Base-by-base conservation (phyloP, 2,329 filamentous ascomycete species). In the Cucurbitaria berberidis region DNA sequence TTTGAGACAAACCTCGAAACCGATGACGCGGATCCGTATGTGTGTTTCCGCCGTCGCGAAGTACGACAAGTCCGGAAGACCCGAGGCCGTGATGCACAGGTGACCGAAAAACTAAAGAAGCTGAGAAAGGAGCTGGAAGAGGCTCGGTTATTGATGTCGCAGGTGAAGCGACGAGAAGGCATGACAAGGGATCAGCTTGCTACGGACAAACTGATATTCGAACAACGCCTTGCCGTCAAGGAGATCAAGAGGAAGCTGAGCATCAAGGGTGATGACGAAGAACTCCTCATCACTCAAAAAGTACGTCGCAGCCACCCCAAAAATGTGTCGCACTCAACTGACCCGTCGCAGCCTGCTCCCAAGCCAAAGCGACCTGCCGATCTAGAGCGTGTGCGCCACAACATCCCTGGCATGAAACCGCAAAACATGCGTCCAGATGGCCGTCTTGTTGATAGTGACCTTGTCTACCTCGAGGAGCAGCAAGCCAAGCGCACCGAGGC, bases 21-120 rank as follows among this genome's bases (percentile, higher is more conserved):
- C 56, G 95, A 99, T 75, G 95, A 99, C 73, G 86, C 90, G 67
- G 95, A 99, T 77, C 95, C 95, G 43, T 99, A 96, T 78, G 93
- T 99, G 68, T 99, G 95, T 78, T 99, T 99, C 84, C 87, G 95
- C 72, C 87, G 95, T 65, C 90, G 95, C 60, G 95, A 99, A 77
- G 90, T 96, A 41, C 89, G 95, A 52, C 91, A 96, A 74, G 93
- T 92, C 44, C 89, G 95, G 66, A 99, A 98, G 79, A 99, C 95
- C 32, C 86, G 95, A 70, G 91, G 91, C 64, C 87, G 95, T 69
- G 95, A 99, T 79, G 91, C 91, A 30, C 93, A 96, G 76, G 91
- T 93, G 67, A 91, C 90, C 48, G 95, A 99, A 73, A 97, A 96
- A 76, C 84, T 99, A 63, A 95, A 95, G 80, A 91, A 90, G 73